phyloP scores from a whole-genome alignment of 139 green algal species.

The Chlamydomonas urium region DNA sequence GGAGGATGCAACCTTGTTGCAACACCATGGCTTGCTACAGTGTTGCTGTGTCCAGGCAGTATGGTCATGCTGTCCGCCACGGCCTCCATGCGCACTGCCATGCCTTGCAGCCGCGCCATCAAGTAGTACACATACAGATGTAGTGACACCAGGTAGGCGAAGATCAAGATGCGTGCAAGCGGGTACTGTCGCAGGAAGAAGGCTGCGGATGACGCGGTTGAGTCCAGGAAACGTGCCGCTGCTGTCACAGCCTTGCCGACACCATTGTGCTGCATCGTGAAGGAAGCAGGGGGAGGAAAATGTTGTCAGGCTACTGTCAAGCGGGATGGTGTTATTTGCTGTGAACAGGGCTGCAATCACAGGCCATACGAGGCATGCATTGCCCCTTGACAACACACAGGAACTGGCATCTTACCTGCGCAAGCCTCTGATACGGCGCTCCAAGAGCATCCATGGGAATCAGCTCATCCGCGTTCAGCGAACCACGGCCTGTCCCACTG shows the following conservation, averaged over 20 bases:
- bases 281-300: neutral
- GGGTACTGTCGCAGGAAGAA: conserved; percentile 72
- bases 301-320: too few species aligned
- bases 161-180: conserved; percentile 55
- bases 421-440: conserved; percentile 55
- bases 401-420: too few species aligned
- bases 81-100: conserved; percentile 1
- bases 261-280: neutral
- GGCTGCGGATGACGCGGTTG: conserved; percentile 40
- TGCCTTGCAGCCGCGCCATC: conserved; percentile 51
- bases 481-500: conserved; percentile 52
- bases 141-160: conserved; percentile 63
- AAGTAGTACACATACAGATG: conserved; percentile 75
- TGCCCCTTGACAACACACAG: too few species aligned
- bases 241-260: conserved; percentile 34
- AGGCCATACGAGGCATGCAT: too few species aligned
- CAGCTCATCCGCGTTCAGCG: conserved; percentile 30
- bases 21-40: too few species aligned
- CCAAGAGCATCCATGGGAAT: conserved; percentile 77
- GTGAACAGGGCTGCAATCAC: too few species aligned
- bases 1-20: too few species aligned
- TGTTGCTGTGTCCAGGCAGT: too few species aligned
- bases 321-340: too few species aligned
- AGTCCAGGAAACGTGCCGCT: conserved; percentile 45
- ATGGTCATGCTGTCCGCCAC: too few species aligned